Percentiles rank a stretch among this genome's conserved stretches.
Conservation (phyloP, 495 filamentous ascomycete genomes). For the Penicillium ucsense region DNA sequence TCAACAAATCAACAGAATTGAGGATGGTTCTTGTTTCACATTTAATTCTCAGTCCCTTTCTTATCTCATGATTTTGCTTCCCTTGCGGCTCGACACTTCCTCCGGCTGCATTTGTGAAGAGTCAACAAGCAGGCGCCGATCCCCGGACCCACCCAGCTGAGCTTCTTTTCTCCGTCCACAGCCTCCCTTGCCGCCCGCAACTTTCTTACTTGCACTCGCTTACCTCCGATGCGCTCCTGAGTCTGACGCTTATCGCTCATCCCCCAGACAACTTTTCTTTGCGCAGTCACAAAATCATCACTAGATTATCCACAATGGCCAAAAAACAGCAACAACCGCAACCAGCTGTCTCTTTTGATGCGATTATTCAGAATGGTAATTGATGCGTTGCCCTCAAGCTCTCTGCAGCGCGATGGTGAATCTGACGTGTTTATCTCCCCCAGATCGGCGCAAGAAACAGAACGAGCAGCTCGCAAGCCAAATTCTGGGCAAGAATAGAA, state of each 20-base stretch:
- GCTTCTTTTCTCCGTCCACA: conserved; percentile 4
- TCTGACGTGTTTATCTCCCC: conserved; percentile 4
- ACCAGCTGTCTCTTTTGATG: conserved; percentile 45
- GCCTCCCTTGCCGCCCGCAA: not conserved
- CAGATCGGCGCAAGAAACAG: conserved; percentile 60
- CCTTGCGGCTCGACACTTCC: no score
- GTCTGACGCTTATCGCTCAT: not conserved
- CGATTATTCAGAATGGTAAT: conserved; percentile 56
- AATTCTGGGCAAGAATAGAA: conserved; percentile 51
- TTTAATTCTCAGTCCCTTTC: no score
- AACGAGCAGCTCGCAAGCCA: conserved; percentile 61
- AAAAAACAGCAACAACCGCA: conserved; percentile 22
- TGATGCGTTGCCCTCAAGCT: not conserved
- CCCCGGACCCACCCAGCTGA: not conserved
- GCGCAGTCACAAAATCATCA: no score
- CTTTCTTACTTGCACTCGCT: not conserved
- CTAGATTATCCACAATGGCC: conserved; percentile 27
- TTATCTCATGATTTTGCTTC: no score
- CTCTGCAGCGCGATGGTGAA: not conserved
- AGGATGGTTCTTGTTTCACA: no score
- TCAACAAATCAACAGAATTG: no score
- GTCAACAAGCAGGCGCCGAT: not conserved
- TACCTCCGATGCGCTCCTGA: not conserved
- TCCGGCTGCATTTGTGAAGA: not conserved
- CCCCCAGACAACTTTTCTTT: no score